Base-by-base conservation (phyloP, 2,329 filamentous ascomycete genomes). In the Tolypocladium album region DNA sequence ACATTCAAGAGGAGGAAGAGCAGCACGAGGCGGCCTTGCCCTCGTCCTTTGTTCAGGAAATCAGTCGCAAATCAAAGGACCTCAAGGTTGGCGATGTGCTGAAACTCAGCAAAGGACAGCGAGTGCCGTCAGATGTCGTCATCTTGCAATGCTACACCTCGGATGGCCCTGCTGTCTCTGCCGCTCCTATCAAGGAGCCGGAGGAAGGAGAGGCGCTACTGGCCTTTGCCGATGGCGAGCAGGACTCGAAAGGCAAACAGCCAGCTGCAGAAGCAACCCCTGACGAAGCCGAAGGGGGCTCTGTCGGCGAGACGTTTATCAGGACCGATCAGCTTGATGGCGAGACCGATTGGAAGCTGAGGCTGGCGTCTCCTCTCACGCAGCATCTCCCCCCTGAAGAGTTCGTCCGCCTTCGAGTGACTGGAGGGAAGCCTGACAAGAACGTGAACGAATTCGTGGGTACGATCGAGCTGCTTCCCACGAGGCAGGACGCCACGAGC, bases 311-410 rank as follows among this genome's bases (percentile, higher is more conserved):
- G 74, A 93, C 93, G 0, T 99, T 99, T 69, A 97, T 99, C 69
- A 85, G 94, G 62, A 99, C 95, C 2, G 94, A 99, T 73, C 94
- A 99, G 71, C 81, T 99, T 12, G 94, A 99, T 69, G 94, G 94
- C 66, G 94, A 99, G 76, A 99, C 94, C 0, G 94, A 99, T 70
- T 99, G 94, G 95, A 99, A 99, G 75, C 78, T 99, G 60, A 87
- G 95, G 38, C 75, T 97, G 42, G 92, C 94, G 1, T 94, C 92
- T 15, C 85, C 90, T 0, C 75, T 97, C 34, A 93, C 92, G 0
- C 94, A 99, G 69, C 82, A 79, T n/a, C 77, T 99, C 24, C 75
- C 86, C 0, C 76, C 87, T 1, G 83, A 84, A 55, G 90, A 96
- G 65, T 86, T 96, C 63, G 80, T 86, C 58, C 80, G 84, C 22